Percentiles rank a stretch among this genome's conserved stretches.
Evolutionary conservation across 2,329 filamentous ascomycete genomes (phyloP).

Genomic region (Venturia carpophila): DNA sequence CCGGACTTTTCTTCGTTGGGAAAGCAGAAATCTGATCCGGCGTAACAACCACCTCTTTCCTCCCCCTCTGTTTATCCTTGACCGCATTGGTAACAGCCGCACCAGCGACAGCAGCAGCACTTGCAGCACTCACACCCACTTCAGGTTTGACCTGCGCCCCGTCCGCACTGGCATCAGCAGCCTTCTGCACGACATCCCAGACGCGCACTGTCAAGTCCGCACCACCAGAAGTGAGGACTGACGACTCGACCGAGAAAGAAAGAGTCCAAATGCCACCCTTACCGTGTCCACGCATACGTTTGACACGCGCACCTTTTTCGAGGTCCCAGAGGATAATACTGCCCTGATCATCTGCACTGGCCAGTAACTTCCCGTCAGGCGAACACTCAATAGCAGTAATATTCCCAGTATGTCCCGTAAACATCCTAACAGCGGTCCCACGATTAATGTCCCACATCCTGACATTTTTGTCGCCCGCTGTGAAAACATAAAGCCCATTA

Average conservation of each 20-base stretch:
- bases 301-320: constrained; percentile 73
- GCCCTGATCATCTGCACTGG: constrained; percentile 79
- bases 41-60: constrained; percentile 82
- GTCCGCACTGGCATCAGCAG: constrained; percentile 39
- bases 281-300: constrained; percentile 87
- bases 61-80: constrained; percentile 55
- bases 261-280: constrained; percentile 92
- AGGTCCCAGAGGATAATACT: constrained; percentile 95
- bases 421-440: constrained; percentile 80
- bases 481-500: constrained; percentile 89
- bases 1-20: constrained; percentile 90
- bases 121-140: constrained; percentile 44
- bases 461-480: constrained; percentile 86
- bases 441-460: constrained; percentile 95
- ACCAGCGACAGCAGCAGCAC: constrained; percentile 35
- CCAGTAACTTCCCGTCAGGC: constrained; percentile 82
- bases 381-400: constrained; percentile 79
- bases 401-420: constrained; percentile 83
- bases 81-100: constrained; percentile 18
- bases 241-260: constrained; percentile 89
- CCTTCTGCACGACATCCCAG: constrained; percentile 79
- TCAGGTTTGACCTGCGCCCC: constrained; percentile 40
- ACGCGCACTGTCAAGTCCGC: constrained; percentile 88
- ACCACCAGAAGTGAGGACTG: constrained; percentile 79
- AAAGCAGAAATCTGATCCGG: constrained; percentile 93